Conservation (phyloP, 2,329 filamentous ascomycete species). For the Hypomyces rosellus region DNA sequence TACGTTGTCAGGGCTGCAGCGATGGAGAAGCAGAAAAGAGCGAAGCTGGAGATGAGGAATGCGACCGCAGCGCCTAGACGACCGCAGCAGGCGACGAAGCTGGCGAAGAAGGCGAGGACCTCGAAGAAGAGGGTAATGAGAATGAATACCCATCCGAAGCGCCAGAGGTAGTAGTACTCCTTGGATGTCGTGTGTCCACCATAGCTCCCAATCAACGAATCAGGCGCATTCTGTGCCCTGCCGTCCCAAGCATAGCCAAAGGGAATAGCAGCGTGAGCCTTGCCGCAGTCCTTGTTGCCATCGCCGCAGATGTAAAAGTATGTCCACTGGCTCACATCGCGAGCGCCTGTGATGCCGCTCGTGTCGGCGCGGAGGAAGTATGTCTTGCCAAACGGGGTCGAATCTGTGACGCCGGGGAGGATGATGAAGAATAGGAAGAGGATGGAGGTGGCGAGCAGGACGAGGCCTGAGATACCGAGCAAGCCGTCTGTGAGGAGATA, state of each 20-base stretch:
- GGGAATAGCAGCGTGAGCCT: slow-evolving; percentile 55
- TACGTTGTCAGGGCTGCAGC: slow-evolving; percentile 71
- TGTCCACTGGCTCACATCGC: slow-evolving; percentile 72
- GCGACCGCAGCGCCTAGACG: slow-evolving; percentile 64
- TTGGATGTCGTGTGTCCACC: slow-evolving; percentile 48
- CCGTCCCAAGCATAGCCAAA: slow-evolving; percentile 64
- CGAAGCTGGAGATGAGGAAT: slow-evolving; percentile 49
- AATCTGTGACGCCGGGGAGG: slow-evolving; percentile 45
- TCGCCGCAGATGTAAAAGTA: slow-evolving; percentile 78
- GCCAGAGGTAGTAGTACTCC: slow-evolving; percentile 74
- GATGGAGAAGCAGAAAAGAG: slow-evolving; percentile 63
- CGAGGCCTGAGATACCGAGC: slow-evolving; percentile 37
- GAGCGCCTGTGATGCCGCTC: slow-evolving; percentile 61
- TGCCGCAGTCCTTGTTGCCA: slow-evolving; percentile 58
- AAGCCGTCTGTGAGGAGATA: slow-evolving; percentile 28
- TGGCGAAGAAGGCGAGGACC: slow-evolving; percentile 58
- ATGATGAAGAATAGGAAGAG: slow-evolving; percentile 55
- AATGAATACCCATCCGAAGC: slow-evolving; percentile 90
- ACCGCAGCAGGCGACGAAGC: slow-evolving; percentile 63
- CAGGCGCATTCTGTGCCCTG: slow-evolving; percentile 38
- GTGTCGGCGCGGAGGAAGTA: slow-evolving; percentile 85
- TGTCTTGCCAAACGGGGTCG: slow-evolving; percentile 60
- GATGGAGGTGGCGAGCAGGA: slow-evolving; percentile 46
- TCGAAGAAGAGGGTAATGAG: slow-evolving; percentile 79
- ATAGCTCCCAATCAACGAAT: slow-evolving; percentile 42